Base-by-base conservation (phyloP, 805 yeast genomes). In the Schizosaccharomyces cryophilus region DNA sequence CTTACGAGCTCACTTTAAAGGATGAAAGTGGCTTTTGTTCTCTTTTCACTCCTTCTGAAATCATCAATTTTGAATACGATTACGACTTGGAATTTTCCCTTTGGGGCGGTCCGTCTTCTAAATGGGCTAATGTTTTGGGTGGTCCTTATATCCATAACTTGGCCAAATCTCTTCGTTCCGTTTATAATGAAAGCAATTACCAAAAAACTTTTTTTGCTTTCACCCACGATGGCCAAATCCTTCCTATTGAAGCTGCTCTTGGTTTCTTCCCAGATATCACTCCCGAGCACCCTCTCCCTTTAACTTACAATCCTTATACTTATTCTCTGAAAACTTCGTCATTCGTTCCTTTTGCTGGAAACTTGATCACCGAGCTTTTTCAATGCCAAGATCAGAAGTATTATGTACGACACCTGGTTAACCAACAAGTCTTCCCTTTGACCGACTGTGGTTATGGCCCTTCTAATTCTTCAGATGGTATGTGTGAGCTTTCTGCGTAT, bases 381-480 rank as follows among this genome's bases (percentile, higher is more conserved):
- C 31, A 24, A 26, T 51, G 56, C 31, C 26, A 21, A 19, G 56
- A 51, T 29, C 21, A 51, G 6, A 51, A 51, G 35, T 51, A 51
- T 29, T 51, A 51, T 51, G 56, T 51, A 11, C 56, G 56, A 11
- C 56, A 51, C 31, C 56, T 51, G 13, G 56, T 51, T 35, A 51
- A 51, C 56, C 56, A 51, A n/a, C 56, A 51, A 26, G 56, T 51
- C 30, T 51, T 24, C 29, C 56, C 56, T 7, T n/a, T 51, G 13
- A 51, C 56, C 11, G 56, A 51, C n/a, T 51, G 56, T 29, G 56
- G 56, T 51, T 51, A 24, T 15, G 56, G 56, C 24, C 56, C 56
- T 29, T 19, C 30, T 51, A 29, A 29, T 11, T 17, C 35, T 29
- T 29, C 56, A 9, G 56, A 51, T 29, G 56, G 56, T 6, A 17